phyloP scores from a whole-genome alignment of 768 basidiomycete species.

The Trametes sanguinea region DNA sequence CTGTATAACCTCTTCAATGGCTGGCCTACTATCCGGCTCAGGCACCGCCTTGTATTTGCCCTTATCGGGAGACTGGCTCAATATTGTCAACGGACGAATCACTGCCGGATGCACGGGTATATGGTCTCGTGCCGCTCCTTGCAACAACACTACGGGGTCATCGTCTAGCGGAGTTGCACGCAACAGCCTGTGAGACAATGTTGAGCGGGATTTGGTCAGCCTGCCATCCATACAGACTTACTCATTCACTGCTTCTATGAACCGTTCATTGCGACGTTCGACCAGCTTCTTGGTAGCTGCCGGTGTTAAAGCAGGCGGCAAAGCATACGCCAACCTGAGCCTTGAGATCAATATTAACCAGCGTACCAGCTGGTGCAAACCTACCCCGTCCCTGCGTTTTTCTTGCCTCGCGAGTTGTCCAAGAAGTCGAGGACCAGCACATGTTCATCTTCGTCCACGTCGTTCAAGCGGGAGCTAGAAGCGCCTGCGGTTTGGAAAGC shows the following conservation, averaged over 20 bases:
- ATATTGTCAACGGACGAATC: background rate
- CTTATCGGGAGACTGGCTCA: slow-evolving; percentile 17
- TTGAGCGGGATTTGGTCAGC: background rate
- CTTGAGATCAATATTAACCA: slow-evolving; percentile 32
- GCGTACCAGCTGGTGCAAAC: slow-evolving; percentile 37
- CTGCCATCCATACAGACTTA: slow-evolving; percentile 27
- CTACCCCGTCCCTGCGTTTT: slow-evolving; percentile 33
- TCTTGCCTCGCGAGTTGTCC: slow-evolving; percentile 43
- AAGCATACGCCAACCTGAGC: slow-evolving; percentile 29
- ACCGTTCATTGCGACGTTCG: slow-evolving; percentile 67
- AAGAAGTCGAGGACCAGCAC: slow-evolving; percentile 55
- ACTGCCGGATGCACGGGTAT: slow-evolving; percentile 63
- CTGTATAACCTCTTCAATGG: slow-evolving; percentile 57
- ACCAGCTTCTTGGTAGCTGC: slow-evolving; percentile 68
- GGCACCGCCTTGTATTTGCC: slow-evolving; percentile 35
- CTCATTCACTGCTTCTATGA: slow-evolving; percentile 69
- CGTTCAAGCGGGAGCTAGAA: slow-evolving; percentile 31
- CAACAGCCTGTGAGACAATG: slow-evolving; percentile 49
- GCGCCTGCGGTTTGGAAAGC: slow-evolving; percentile 21
- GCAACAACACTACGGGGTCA: slow-evolving; percentile 64
- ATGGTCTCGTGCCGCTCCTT: slow-evolving; percentile 67
- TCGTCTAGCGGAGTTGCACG: slow-evolving; percentile 50
- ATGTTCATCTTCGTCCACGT: slow-evolving; percentile 44
- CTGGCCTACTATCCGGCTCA: slow-evolving; percentile 51
- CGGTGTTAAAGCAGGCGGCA: slow-evolving; percentile 50